phyloP scores from a whole-genome alignment of 2,329 filamentous ascomycete genomes.

The Fusarium palustre region DNA sequence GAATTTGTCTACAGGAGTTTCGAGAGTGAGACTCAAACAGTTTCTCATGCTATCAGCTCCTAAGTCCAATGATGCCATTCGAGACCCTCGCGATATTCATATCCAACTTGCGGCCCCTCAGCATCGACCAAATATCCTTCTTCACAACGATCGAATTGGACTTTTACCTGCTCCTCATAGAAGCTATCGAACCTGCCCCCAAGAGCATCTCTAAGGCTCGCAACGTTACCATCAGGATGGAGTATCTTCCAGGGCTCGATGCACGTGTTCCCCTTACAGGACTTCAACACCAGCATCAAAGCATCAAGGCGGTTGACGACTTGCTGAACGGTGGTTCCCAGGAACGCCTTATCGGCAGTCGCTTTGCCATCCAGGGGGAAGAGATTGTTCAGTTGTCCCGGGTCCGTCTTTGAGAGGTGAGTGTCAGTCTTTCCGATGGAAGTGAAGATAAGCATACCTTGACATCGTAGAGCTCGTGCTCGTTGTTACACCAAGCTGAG shows the following conservation, averaged over 20 bases:
- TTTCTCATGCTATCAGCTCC: too few species aligned
- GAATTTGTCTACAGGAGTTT: too few species aligned
- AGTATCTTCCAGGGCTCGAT: constrained; percentile 67
- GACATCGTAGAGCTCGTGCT: constrained; percentile 74
- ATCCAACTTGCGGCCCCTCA: constrained; percentile 63
- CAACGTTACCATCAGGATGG: constrained; percentile 65
- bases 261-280: constrained; percentile 66
- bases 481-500: constrained; percentile 75
- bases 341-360: constrained; percentile 25
- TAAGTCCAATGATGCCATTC: constrained; percentile 48
- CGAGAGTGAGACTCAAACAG: too few species aligned
- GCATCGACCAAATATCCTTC: constrained; percentile 66
- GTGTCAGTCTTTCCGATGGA: neutral
- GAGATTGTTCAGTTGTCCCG: constrained; percentile 63
- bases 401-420: constrained; percentile 58
- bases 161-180: constrained; percentile 61
- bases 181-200: constrained; percentile 61
- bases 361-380: constrained; percentile 2
- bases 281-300: constrained; percentile 70
- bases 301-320: constrained; percentile 66
- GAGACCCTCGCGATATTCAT: constrained; percentile 44
- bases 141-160: constrained; percentile 66
- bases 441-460: constrained; percentile 49
- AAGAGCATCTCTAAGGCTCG: constrained; percentile 64
- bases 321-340: constrained; percentile 47